These are phyloP conservation scores for Talaromyces thailandensis DNA, from an alignment of 495 filamentous ascomycete species.

Conservation along the genomic window DNA sequence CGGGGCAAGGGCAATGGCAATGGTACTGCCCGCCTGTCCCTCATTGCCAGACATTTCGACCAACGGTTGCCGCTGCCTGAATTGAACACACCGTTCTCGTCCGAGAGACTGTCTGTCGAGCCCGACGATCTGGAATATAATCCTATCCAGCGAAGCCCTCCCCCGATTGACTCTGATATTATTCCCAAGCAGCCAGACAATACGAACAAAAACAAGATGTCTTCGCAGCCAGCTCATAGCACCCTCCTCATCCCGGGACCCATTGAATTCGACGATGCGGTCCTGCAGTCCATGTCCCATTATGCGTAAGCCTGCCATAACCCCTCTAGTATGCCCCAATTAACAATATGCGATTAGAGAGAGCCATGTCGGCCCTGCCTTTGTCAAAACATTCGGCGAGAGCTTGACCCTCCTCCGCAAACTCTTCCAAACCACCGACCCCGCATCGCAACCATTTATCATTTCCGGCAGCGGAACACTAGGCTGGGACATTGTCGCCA, in stretches of 20 bases:
- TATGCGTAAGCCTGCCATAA: slow-evolving; percentile 58
- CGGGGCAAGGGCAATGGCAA: slow-evolving; percentile 3
- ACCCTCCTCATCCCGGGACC: slow-evolving; percentile 90
- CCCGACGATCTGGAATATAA: slow-evolving; percentile 52
- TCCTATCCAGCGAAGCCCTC: slow-evolving; percentile 32
- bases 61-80: slow-evolving; percentile 48
- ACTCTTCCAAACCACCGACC: slow-evolving; percentile 80
- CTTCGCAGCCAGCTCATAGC: slow-evolving; percentile 68
- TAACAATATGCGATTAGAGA: slow-evolving; percentile 49
- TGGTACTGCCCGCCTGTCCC: slow-evolving; percentile 55
- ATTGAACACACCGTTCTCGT: slow-evolving; percentile 60
- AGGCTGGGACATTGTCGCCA: slow-evolving; percentile 91
- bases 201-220: slow-evolving; percentile 50
- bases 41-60: slow-evolving; percentile 76
- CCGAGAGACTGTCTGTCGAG: slow-evolving; percentile 44
- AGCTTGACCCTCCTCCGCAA: slow-evolving; percentile 79
- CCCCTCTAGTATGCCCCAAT: background rate
- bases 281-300: slow-evolving; percentile 90
- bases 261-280: slow-evolving; percentile 97
- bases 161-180: slow-evolving; percentile 13
- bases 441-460: slow-evolving; percentile 81
- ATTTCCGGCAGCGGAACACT: slow-evolving; percentile 91
- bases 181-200: slow-evolving; percentile 2
- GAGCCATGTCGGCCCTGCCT: slow-evolving; percentile 80
- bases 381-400: slow-evolving; percentile 87